phyloP scores from a whole-genome alignment of 2,329 filamentous ascomycete species.

The Periconia macrospinosa region DNA sequence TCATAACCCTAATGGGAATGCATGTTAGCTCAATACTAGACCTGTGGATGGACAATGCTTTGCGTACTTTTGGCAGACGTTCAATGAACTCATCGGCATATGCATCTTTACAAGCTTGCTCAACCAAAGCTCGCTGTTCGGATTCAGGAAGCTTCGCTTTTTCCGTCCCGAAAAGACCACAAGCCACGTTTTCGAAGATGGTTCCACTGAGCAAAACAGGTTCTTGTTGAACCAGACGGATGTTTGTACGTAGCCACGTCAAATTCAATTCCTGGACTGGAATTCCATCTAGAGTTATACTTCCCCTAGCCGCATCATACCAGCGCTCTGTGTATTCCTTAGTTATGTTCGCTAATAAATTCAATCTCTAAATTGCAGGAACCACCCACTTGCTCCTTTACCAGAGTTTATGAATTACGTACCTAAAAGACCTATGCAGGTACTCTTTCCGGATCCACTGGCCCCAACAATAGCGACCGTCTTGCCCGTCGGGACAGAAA shows the following conservation, averaged over 20 bases:
- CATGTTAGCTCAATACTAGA: slow-evolving; percentile 65
- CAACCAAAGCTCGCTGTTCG: slow-evolving; percentile 66
- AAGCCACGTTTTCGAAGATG: slow-evolving; percentile 71
- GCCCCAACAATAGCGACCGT: slow-evolving; percentile 91
- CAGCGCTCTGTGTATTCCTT: slow-evolving; percentile 56
- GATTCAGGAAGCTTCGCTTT: slow-evolving; percentile 49
- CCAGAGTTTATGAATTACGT: no score
- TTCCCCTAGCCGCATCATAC: slow-evolving; percentile 36
- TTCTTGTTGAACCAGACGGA: slow-evolving; percentile 67
- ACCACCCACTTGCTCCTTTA: no score
- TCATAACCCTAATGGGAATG: slow-evolving; percentile 68
- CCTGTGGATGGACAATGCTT: background rate
- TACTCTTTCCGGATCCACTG: slow-evolving; percentile 92
- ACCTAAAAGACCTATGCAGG: slow-evolving; percentile 73
- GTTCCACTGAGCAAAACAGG: slow-evolving; percentile 31
- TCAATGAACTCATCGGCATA: slow-evolving; percentile 90
- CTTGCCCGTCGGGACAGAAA: slow-evolving; percentile 83
- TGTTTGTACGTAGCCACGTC: slow-evolving; percentile 87
- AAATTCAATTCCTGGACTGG: slow-evolving; percentile 81
- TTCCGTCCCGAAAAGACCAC: slow-evolving; percentile 73
- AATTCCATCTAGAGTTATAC: slow-evolving; percentile 39
- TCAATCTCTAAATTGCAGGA: no score
- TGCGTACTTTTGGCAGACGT: slow-evolving; percentile 53
- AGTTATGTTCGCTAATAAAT: background rate
- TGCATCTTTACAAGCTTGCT: slow-evolving; percentile 69